Evolutionary conservation across 208 protist species (phyloP), one percentile per base, ranked within the genome.

Genomic region (Wallacemonas sp.): DNA sequence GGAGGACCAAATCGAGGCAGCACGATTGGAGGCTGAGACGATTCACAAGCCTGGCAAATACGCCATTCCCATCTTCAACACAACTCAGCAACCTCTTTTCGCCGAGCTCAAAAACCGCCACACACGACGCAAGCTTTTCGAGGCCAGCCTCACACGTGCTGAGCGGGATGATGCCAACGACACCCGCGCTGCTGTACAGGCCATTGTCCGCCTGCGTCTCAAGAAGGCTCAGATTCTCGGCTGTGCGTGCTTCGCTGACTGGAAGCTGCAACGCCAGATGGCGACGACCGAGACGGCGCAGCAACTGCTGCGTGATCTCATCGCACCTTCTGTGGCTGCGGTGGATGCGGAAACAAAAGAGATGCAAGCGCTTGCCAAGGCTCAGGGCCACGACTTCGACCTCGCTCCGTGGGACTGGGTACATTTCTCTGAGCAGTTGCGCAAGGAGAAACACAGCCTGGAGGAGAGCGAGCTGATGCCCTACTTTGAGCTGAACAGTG

Each of bases 401-500:
- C 53, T 84, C 5, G 76, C 62, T 31, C 55, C 82, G 58, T 83
- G 77, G 77, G 80, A 87, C 69, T 87, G 74, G 73, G 21, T 26
- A 14, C 75, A 75, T 70, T 81, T 76, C 64, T 46, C 68, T n/a
- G 80, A 83, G 68, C 66, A 73, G 68, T 53, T 78, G 42, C 77
- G 82, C 38, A 75, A 79, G 64, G 33, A 72, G 55, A 59, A 69
- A 39, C 75, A 79, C 67, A 56, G 75, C 33, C 62, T 85, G 19
- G 82, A 88, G 55, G 82, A 82, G 38, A 70, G 31, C 21, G 75
- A 83, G 56, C 55, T 75, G 55, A 81, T 68, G 68, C 70, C 55
- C 17, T 80, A 88, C 75, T 82, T 88, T 38, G 74, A 84, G 68
- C 74, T 85, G n/a, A 39, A 65, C 34, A 77, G 27, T 39, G 82